Conservation (phyloP, 768 basidiomycete genomes). For the Russula emetica region DNA sequence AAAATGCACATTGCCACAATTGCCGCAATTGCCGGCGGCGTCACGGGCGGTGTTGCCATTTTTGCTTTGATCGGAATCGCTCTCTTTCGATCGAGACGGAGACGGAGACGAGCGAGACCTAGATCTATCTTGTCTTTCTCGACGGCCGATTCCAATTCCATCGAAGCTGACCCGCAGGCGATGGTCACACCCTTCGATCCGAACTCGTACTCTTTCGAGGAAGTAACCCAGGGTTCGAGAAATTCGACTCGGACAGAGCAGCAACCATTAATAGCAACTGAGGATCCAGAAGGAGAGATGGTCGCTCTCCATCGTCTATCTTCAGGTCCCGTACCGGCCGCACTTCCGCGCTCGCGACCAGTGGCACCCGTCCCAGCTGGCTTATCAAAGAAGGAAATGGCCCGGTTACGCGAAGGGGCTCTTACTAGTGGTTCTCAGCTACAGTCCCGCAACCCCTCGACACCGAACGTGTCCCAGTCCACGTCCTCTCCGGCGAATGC, state of each 20-base stretch:
- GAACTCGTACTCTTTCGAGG: not conserved
- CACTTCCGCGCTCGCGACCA: not conserved
- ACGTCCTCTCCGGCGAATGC: not conserved
- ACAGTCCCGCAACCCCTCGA: too few relatives aligned
- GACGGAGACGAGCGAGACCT: not conserved
- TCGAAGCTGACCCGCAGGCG: not conserved
- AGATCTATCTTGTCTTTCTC: not conserved
- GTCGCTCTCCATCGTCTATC: not conserved
- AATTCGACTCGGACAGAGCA: not conserved
- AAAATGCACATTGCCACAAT: too few relatives aligned
- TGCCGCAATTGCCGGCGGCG: constrained; percentile 25
- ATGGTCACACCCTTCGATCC: constrained; percentile 12
- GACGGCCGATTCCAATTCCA: not conserved
- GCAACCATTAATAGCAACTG: not conserved
- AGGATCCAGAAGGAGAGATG: not conserved
- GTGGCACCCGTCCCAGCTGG: constrained; percentile 1
- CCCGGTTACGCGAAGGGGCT: constrained; percentile 7
- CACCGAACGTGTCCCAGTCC: not conserved
- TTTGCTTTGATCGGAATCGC: not conserved
- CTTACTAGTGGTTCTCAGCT: not conserved
- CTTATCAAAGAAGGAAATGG: constrained; percentile 18
- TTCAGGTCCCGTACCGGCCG: too few relatives aligned
- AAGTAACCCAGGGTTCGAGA: not conserved
- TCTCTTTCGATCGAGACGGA: constrained; percentile 11
- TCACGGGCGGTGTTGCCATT: constrained; percentile 16